A percentile compares a stretch with the other conserved stretches of the same genome.
These are phyloP conservation scores for Passiflora organensis DNA, from an alignment of 345 rosid species.

Conservation along the genomic window DNA sequence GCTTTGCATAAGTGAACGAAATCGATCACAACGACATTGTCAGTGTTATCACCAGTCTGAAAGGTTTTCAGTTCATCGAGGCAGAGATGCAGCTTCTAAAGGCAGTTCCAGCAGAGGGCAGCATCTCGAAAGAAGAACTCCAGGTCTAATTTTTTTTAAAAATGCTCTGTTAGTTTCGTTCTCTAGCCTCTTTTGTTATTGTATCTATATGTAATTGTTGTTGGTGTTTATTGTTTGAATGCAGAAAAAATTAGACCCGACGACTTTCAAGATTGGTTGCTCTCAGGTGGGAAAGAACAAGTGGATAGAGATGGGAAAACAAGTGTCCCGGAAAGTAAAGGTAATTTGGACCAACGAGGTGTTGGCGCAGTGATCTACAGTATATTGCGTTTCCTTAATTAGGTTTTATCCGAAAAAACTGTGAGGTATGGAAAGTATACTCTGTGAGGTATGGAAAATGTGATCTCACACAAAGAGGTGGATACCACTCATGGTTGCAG, in stretches of 20 bases:
- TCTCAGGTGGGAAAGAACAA: conserved; percentile 74
- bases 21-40: conserved; percentile 64
- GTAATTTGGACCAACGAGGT: too few relatives aligned
- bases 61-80: conserved; percentile 67
- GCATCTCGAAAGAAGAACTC: conserved; percentile 61
- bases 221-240: conserved; percentile 9
- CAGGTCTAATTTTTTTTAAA: conserved; percentile 38
- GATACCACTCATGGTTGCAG: too few relatives aligned
- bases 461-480: too few relatives aligned
- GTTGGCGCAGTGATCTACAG: too few relatives aligned
- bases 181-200: not conserved
- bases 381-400: too few relatives aligned
- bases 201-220: not conserved
- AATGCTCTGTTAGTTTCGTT: too few relatives aligned
- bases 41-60: conserved; percentile 78
- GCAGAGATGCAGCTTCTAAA: conserved; percentile 70
- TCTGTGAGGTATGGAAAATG: too few relatives aligned
- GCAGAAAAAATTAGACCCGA: conserved; percentile 67
- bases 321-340: conserved; percentile 79
- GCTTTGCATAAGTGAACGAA: conserved; percentile 45
- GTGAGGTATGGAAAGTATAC: too few relatives aligned
- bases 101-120: conserved; percentile 64
- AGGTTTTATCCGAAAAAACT: too few relatives aligned
- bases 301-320: conserved; percentile 91
- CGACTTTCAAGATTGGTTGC: conserved; percentile 67